A percentile compares a stretch with the other conserved stretches of the same genome.
Evolutionary conservation across 768 basidiomycete genomes (phyloP).

Genomic region (Amyloporia xantha): DNA sequence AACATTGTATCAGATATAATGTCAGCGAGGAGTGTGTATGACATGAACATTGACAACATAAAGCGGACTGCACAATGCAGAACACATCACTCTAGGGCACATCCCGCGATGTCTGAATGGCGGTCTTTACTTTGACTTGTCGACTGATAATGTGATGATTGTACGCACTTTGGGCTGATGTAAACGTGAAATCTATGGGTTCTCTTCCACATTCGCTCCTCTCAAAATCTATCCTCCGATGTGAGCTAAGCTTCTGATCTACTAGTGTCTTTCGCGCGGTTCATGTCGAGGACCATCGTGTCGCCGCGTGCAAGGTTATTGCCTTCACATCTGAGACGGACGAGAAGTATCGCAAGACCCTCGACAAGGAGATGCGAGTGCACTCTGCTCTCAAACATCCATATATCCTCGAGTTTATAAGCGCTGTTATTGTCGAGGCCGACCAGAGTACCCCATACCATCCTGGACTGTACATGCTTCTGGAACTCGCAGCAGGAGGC

Average conservation of each 20-base stretch:
- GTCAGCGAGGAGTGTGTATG: too few species aligned
- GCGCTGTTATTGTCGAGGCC: constrained; percentile 66
- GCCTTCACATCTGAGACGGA: constrained; percentile 55
- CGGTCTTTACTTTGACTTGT: neutral
- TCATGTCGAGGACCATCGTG: constrained; percentile 52
- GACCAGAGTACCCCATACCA: constrained; percentile 47
- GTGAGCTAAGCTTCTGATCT: too few species aligned
- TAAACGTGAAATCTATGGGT: too few species aligned
- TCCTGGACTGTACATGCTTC: constrained; percentile 85
- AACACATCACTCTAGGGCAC: too few species aligned
- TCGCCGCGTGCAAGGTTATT: constrained; percentile 88
- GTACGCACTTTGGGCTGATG: neutral
- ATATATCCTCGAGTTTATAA: constrained; percentile 80
- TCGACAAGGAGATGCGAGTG: constrained; percentile 91
- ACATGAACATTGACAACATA: too few species aligned
- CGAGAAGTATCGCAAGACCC: constrained; percentile 63
- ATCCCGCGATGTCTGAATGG: neutral
- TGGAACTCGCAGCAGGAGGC: constrained; percentile 90
- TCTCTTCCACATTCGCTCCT: too few species aligned
- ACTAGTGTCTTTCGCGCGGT: constrained; percentile 79
- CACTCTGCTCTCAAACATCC: constrained; percentile 73
- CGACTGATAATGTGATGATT: neutral
- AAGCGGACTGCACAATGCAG: too few species aligned
- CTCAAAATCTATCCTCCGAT: too few species aligned
- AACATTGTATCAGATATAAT: too few species aligned